These are phyloP conservation scores for Kalmanozyma brasiliensis DNA, from an alignment of 1,284 basidiomycete species.

Conservation along the genomic window DNA sequence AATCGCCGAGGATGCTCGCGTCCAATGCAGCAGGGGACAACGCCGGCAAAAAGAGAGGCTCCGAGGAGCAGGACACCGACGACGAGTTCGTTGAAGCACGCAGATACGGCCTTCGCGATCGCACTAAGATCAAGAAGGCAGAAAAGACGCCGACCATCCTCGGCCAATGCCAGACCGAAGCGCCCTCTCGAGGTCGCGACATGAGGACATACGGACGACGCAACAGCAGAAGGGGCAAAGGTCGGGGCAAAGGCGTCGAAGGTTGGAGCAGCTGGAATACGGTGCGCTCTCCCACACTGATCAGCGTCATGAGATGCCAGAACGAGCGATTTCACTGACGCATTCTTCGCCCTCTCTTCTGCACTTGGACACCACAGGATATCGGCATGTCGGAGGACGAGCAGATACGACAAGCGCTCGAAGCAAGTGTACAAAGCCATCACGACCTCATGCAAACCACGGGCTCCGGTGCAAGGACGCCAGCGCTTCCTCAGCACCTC, in stretches of 20 bases:
- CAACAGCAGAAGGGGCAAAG: background rate
- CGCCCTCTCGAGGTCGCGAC: constrained; percentile 8
- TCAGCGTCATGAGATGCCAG: background rate
- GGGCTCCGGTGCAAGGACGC: constrained; percentile 31
- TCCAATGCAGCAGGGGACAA: no score
- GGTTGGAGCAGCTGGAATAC: constrained; percentile 14
- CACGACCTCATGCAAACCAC: constrained; percentile 25
- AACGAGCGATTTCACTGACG: constrained; percentile 4
- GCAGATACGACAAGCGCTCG: constrained; percentile 47
- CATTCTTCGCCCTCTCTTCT: background rate
- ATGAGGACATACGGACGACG: constrained; percentile 1
- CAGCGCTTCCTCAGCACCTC: constrained; percentile 37
- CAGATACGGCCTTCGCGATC: constrained; percentile 26
- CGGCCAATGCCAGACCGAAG: constrained; percentile 1
- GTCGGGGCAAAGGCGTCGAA: constrained; percentile 4
- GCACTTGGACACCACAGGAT: constrained; percentile 11
- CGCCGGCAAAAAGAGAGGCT: background rate
- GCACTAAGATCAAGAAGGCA: constrained; percentile 9
- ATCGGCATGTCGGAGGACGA: constrained; percentile 47
- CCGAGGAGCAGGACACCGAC: background rate
- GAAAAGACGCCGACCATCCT: constrained; percentile 4
- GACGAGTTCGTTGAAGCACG: background rate
- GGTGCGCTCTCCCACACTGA: constrained; percentile 22
- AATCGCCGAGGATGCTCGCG: no score
- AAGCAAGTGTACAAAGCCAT: constrained; percentile 51